Percentiles rank a stretch among this genome's conserved stretches.
These are phyloP conservation scores for Phytophthora pini DNA, from an alignment of 352 stramenopile species.

Conservation along the genomic window DNA sequence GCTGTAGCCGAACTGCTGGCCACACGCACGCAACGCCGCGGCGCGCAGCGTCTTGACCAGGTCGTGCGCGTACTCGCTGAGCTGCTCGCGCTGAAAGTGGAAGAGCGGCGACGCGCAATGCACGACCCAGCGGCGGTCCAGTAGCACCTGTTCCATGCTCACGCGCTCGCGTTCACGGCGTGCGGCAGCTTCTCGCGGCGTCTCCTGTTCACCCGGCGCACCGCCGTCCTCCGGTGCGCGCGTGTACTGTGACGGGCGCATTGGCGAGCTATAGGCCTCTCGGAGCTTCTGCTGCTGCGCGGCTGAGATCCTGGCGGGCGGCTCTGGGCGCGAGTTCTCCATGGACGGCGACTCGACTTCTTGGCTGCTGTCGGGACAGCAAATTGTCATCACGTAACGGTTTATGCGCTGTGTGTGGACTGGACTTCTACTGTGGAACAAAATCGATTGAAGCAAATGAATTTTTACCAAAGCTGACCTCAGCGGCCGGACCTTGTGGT, in stretches of 20 bases:
- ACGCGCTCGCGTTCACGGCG: slow-evolving; percentile 34
- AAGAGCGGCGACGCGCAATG: slow-evolving; percentile 75
- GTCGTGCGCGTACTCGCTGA: slow-evolving; percentile 67
- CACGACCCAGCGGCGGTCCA: slow-evolving; percentile 56
- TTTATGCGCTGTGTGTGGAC: slow-evolving; percentile 13
- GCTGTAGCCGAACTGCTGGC: slow-evolving; percentile 66
- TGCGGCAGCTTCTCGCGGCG: slow-evolving; percentile 24
- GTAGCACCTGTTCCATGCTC: slow-evolving; percentile 65
- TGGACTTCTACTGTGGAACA: background rate
- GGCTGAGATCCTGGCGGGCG: slow-evolving; percentile 1
- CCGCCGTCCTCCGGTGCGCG: slow-evolving; percentile 11
- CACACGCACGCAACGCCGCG: slow-evolving; percentile 47
- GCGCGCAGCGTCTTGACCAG: slow-evolving; percentile 70
- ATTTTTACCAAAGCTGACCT: slow-evolving; percentile 7
- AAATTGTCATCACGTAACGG: slow-evolving; percentile 38
- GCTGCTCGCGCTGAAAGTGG: slow-evolving; percentile 54
- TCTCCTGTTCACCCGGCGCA: slow-evolving; percentile 9
- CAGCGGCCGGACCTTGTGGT: slow-evolving; percentile 4
- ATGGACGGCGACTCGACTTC: slow-evolving; percentile 19
- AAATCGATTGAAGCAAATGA: too few relatives aligned
- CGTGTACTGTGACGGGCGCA: slow-evolving; percentile 48
- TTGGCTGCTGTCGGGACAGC: slow-evolving; percentile 17
- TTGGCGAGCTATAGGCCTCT: slow-evolving; percentile 42
- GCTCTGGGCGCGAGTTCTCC: slow-evolving; percentile 25
- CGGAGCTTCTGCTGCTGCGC: slow-evolving; percentile 42